Base-by-base conservation (phyloP, 2,329 filamentous ascomycete species). In the Scytalidium lignicola region DNA sequence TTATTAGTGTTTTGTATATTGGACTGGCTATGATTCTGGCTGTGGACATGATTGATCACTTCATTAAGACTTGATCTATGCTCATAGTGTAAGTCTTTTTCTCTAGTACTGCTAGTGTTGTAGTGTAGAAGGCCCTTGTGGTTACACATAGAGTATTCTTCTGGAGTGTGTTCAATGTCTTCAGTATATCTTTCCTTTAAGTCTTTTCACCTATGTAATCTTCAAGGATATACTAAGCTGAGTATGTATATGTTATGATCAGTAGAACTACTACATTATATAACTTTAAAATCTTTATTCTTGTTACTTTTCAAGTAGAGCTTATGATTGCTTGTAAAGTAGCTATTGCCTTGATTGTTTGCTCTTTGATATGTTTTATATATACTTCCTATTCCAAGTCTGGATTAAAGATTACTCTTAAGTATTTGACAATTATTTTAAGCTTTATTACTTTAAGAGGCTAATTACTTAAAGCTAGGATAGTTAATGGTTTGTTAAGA, bases 161-260 rank as follows among this genome's bases (percentile, higher is more conserved):
- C n/a, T 37, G 32, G 4, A 37, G 15, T 8, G 12, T n/a, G n/a
- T 13, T 15, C 32, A 37, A 8, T 8, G 32, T 17, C 32, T 37
- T 8, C 15, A 15, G 12, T 13, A 37, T 17, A 5, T 17, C 5
- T n/a, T 37, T 17, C 32, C n/a, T 37, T 15, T 13, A 5, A 13
- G 32, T 37, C 15, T 37, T 37, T 5, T 15, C 10, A 5, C 32
- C 32, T 7, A 4, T 4, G n/a, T 37, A 5, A 37, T 37, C 32
- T 17, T 5, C 5, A 5, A 40, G 47, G 20, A 47, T 49, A 39
- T 51, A 49, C 62, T 49, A 67, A 40, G 58, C 56, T 19, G 56
- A 61, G 47, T 57, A 60, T 3, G 57, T 53, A 43, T 61, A 67
- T 23, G 66, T 56, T 23, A 68, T 55, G 51, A 65, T 55, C 3